Conservation (phyloP, 805 yeast species). For the Metschnikowia shivogae region DNA sequence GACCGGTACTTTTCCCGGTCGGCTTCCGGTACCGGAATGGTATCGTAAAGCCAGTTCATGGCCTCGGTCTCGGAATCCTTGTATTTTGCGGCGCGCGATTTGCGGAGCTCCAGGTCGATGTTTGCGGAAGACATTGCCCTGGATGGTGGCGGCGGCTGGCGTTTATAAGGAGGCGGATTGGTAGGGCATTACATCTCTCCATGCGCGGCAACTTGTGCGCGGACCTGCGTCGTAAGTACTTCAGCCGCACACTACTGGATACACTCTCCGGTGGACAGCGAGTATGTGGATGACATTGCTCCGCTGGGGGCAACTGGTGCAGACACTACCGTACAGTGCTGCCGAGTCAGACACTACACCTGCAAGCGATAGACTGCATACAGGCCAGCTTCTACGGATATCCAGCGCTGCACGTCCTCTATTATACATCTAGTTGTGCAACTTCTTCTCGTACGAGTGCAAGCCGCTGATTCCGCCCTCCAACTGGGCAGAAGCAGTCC, state of each 20-base stretch:
- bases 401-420: no score
- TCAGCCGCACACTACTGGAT: no score
- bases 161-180: neutral
- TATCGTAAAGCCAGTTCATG: constrained; percentile 51
- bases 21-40: constrained; percentile 19
- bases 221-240: neutral
- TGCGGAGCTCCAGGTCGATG: constrained; percentile 57
- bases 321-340: no score
- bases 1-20: constrained; percentile 9
- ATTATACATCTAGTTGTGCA: constrained; percentile 60
- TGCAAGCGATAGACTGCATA: no score
- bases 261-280: no score
- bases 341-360: no score
- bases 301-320: no score
- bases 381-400: no score
- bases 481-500: constrained; percentile 97
- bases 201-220: constrained; percentile 1
- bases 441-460: constrained; percentile 95
- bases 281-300: no score
- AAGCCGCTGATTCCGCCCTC: constrained; percentile 98
- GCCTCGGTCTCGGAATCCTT: constrained; percentile 36
- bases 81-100: constrained; percentile 52
- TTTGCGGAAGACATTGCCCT: constrained; percentile 33
- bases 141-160: constrained; percentile 14
- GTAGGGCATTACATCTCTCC: neutral